Percentiles rank a stretch among this genome's conserved stretches.
Conservation (phyloP, 106 monocot species). For the Allium cepa region DNA sequence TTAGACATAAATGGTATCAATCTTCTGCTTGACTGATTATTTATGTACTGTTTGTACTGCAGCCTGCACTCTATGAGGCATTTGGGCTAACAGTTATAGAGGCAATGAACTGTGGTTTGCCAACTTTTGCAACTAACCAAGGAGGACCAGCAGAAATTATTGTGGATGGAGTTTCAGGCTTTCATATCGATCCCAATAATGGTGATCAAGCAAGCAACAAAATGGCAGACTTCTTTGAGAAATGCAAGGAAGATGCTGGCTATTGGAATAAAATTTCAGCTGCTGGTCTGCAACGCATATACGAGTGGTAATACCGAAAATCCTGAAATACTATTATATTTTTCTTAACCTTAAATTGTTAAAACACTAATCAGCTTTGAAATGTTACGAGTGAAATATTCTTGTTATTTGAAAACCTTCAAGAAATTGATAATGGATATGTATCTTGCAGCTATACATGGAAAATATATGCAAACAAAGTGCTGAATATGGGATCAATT, state of each 20-base stretch:
- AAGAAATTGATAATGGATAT: neutral
- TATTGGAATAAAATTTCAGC: conserved; percentile 88
- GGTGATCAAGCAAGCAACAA: conserved; percentile 79
- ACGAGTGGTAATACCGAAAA: conserved; percentile 59
- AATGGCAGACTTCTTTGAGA: conserved; percentile 89
- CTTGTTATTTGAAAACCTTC: too few species aligned
- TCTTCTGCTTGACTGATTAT: too few species aligned
- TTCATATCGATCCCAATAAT: conserved; percentile 69
- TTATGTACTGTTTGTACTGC: neutral
- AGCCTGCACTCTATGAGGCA: conserved; percentile 92
- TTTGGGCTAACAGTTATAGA: conserved; percentile 43
- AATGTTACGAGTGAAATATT: too few species aligned
- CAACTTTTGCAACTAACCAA: conserved; percentile 92
- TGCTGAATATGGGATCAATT: conserved; percentile 74
- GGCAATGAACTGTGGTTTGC: conserved; percentile 95
- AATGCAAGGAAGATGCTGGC: conserved; percentile 51
- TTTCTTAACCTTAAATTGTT: too few species aligned
- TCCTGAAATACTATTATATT: neutral
- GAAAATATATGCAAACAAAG: conserved; percentile 95
- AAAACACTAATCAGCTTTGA: too few species aligned
- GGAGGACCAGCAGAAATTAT: conserved; percentile 97
- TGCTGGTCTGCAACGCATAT: conserved; percentile 75
- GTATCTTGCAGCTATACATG: conserved; percentile 65
- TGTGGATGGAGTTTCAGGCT: conserved; percentile 81
- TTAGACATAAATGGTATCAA: too few species aligned